Conservation (phyloP, 345 rosid genomes). For the Hibiscus mutabilis region DNA sequence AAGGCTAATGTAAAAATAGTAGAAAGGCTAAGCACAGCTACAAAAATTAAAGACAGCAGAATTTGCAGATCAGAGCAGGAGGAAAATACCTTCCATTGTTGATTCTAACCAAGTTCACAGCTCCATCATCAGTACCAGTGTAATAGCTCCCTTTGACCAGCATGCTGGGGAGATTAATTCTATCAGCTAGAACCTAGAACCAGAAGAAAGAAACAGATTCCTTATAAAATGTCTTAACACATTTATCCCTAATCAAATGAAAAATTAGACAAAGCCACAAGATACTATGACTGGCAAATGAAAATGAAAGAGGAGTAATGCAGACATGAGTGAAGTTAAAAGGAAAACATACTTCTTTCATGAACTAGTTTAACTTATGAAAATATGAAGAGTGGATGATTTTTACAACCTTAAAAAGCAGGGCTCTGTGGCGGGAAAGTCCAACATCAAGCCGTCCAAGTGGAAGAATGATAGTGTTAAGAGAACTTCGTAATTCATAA, state of each 20-base stretch:
- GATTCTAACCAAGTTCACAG: constrained; percentile 67
- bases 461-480: constrained; percentile 61
- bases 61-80: constrained; percentile 6
- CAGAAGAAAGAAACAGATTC: constrained; percentile 17
- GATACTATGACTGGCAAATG: background rate
- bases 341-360: background rate
- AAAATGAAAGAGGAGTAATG: background rate
- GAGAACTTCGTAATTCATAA: constrained; percentile 48
- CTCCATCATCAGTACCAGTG: no score
- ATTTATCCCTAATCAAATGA: background rate
- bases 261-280: background rate
- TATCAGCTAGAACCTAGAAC: constrained; percentile 83
- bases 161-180: constrained; percentile 78
- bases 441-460: constrained; percentile 83
- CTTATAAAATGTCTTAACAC: background rate
- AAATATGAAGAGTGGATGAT: constrained; percentile 6
- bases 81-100: constrained; percentile 57
- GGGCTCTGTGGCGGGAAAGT: constrained; percentile 92
- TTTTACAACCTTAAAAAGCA: constrained; percentile 78
- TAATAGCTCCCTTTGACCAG: constrained; percentile 94
- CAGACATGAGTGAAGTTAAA: background rate
- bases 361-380: background rate
- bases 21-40: background rate
- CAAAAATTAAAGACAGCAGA: background rate
- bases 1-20: background rate